A percentile compares a stretch with the other conserved stretches of the same genome.
Conservation (phyloP, 768 basidiomycete genomes). For the Leucocoprinus birnbaumii region DNA sequence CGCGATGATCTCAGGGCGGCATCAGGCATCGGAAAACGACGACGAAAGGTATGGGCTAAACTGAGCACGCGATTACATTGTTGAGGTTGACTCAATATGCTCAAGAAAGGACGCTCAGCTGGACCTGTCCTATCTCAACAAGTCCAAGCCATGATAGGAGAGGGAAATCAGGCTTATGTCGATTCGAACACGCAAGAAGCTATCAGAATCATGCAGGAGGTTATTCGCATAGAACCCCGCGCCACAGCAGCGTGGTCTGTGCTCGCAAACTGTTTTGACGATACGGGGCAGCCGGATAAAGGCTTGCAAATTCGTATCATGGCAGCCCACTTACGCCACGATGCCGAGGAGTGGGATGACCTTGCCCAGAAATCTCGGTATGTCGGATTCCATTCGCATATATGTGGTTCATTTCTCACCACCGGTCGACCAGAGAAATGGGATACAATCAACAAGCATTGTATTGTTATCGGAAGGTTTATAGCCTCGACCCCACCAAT, state of each 20-base stretch:
- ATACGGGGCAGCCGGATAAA: constrained; percentile 63
- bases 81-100: neutral
- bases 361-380: constrained; percentile 77
- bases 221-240: constrained; percentile 90
- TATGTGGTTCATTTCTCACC: neutral
- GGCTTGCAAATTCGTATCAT: constrained; percentile 84
- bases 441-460: constrained; percentile 83
- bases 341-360: constrained; percentile 85
- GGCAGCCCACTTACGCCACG: constrained; percentile 83
- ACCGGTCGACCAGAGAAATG: constrained; percentile 46
- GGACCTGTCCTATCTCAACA: constrained; percentile 67
- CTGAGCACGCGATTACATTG: neutral
- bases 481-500: constrained; percentile 76
- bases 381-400: neutral
- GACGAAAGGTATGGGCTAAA: constrained; percentile 40
- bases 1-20: constrained; percentile 72
- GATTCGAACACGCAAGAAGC: constrained; percentile 64
- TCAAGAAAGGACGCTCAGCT: constrained; percentile 38
- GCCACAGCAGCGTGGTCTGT: constrained; percentile 85
- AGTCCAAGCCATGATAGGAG: constrained; percentile 73
- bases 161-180: constrained; percentile 86
- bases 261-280: constrained; percentile 80
- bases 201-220: constrained; percentile 82
- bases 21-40: constrained; percentile 64
- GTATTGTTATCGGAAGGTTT: constrained; percentile 87